Evolutionary conservation across 1,139 yeast genomes (phyloP), one percentile per base, ranked within the genome.

Genomic region (Suhomyces wounanorum): DNA sequence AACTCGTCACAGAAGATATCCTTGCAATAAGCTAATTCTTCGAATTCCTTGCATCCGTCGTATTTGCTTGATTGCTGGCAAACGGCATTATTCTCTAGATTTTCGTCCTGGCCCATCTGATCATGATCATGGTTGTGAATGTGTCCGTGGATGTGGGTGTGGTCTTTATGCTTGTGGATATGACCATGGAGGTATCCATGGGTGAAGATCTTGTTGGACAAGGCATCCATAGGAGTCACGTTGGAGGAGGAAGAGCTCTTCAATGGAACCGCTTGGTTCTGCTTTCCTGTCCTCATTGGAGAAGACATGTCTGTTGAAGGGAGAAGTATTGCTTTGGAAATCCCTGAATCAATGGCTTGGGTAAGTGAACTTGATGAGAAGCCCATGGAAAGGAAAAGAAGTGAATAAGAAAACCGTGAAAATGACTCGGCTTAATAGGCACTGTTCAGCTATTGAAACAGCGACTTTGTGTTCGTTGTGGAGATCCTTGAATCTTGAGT

Each of bases 61-160:
- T 50, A 44, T 1, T 45, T 50, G n/a, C 40, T 52, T 6, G 38
- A 21, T 40, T 25, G 39, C 40, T 39, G 23, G 10, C 28, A 30
- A 17, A 36, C 10, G 14, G 30, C 28, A 16, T 33, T 13, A 9
- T 35, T 45, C 14, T 43, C 45, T n/a, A n/a, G 7, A 16, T 40
- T 33, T 8, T 25, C 36, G 11, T 26, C 18, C 16, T 17, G 47
- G 16, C 8, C 78, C 48, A 73, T 78, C 53, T 44, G 59, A 43
- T 64, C 66, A 47, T 73, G 77, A 51, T 74, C 78, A 49, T 75
- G 79, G 52, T 75, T 81, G 59, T 84, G 89, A 37, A 84, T 81
- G 61, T 84, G 89, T 2, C 89, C 89, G 61, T 84, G 89, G 21
- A 84, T 83, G 57, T 83, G 85, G 8, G 87, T 82, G 60, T 84